A percentile compares a stretch with the other conserved stretches of the same genome.
Conservation (phyloP, 495 filamentous ascomycete genomes). For the Sordaria brevicollis region DNA sequence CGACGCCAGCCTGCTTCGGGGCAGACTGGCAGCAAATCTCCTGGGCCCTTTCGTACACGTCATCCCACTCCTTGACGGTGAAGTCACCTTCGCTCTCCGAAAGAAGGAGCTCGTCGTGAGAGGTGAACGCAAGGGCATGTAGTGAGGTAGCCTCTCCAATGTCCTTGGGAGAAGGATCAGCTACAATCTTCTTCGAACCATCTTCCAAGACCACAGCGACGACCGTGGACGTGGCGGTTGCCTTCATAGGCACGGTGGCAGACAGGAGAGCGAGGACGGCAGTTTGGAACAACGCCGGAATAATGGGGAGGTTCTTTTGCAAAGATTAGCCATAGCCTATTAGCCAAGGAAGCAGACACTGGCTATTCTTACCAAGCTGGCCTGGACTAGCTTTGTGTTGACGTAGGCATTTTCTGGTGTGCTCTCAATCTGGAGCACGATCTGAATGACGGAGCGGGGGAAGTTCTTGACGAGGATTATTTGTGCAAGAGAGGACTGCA, state of each 20-base stretch:
- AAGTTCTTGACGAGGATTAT: constrained; percentile 59
- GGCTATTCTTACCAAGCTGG: constrained; percentile 31
- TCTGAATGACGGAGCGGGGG: constrained; percentile 57
- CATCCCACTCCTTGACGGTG: constrained; percentile 65
- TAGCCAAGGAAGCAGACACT: constrained; percentile 8
- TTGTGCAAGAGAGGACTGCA: constrained; percentile 56
- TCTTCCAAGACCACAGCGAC: constrained; percentile 47
- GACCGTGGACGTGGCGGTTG: constrained; percentile 54
- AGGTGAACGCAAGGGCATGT: constrained; percentile 70
- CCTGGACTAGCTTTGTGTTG: constrained; percentile 40
- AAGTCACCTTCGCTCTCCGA: constrained; percentile 78
- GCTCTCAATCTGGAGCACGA: constrained; percentile 53
- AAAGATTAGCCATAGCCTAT: background rate
- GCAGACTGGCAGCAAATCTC: constrained; percentile 46
- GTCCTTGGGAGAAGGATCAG: constrained; percentile 45
- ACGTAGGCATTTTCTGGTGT: constrained; percentile 45
- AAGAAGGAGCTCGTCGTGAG: constrained; percentile 61
- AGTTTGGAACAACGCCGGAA: constrained; percentile 67
- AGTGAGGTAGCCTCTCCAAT: constrained; percentile 52
- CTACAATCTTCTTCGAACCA: constrained; percentile 31
- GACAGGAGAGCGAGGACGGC: constrained; percentile 64
- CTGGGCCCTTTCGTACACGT: constrained; percentile 52
- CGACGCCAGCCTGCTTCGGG: constrained; percentile 32
- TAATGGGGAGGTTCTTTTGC: constrained; percentile 56
- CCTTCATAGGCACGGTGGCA: constrained; percentile 62